Conservation (phyloP, 1,284 basidiomycete species). For the Rhodotorula sp. region DNA sequence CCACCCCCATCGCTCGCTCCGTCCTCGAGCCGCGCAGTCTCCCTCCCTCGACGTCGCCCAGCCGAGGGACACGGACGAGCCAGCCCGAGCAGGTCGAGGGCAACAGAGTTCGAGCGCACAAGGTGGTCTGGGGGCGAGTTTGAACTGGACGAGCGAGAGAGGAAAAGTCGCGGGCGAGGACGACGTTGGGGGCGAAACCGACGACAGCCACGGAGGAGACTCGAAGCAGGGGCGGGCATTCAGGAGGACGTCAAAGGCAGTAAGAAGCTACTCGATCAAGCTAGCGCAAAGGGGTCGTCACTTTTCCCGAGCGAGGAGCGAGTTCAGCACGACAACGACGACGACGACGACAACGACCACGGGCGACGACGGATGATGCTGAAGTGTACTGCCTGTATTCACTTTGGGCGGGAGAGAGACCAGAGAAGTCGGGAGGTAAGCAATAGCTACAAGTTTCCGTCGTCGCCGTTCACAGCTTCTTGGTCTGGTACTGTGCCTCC, state of each 20-base stretch:
- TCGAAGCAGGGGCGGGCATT: no score
- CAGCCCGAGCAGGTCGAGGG: no score
- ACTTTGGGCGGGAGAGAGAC: background rate
- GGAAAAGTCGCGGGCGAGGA: background rate
- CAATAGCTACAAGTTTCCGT: background rate
- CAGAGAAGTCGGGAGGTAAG: background rate
- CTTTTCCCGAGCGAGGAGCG: no score
- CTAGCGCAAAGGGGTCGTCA: no score
- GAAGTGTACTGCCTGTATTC: no score
- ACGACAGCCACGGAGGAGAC: background rate
- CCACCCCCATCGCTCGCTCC: background rate
- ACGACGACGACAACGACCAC: no score
- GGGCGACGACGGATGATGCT: no score
- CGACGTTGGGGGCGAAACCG: background rate
- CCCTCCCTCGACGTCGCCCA: background rate
- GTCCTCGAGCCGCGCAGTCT: background rate
- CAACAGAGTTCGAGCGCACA: no score
- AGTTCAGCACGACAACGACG: no score
- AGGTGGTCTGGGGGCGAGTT: background rate
- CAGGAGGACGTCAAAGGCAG: no score
- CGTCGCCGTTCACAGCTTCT: constrained; percentile 23
- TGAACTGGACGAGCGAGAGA: background rate
- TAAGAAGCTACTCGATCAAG: no score
- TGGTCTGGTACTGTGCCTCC: constrained; percentile 31
- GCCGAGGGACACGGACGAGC: no score